Conservation (phyloP, 2,329 filamentous ascomycete genomes). For the Colletotrichum chlorophyti region DNA sequence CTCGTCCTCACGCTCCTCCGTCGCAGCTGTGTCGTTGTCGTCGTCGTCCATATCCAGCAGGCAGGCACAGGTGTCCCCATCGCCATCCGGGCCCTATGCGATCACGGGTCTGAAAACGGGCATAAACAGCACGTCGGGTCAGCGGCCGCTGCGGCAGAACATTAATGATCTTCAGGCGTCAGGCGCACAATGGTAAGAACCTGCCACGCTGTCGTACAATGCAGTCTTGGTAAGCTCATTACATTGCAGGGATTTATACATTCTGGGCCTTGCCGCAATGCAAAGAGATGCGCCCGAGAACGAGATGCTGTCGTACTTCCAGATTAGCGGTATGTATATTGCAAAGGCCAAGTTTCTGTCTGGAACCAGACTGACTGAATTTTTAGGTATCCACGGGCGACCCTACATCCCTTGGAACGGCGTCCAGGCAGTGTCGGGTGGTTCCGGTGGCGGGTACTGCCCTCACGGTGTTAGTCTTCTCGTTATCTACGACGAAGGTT, state of each 20-base stretch:
- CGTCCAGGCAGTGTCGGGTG: neutral
- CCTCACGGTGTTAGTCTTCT: constrained; percentile 23
- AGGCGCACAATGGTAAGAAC: constrained; percentile 7
- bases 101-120: constrained; percentile 8
- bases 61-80: constrained; percentile 2
- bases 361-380: neutral
- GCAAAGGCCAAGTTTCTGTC: neutral
- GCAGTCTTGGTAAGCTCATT: neutral
- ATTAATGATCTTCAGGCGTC: neutral
- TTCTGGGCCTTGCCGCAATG: constrained; percentile 64
- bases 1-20: neutral
- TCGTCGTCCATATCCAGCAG: neutral
- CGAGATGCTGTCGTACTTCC: constrained; percentile 57
- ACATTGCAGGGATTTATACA: constrained; percentile 52
- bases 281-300: constrained; percentile 46
- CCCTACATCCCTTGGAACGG: constrained; percentile 50
- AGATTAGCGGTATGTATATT: constrained; percentile 49
- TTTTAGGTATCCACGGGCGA: constrained; percentile 47
- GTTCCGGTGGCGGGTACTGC: constrained; percentile 32
- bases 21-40: neutral
- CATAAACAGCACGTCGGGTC: constrained; percentile 1
- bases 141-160: constrained; percentile 1
- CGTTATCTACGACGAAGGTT: neutral
- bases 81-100: neutral
- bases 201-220: neutral